Percentiles rank a stretch among this genome's conserved stretches.
Conservation (phyloP, 2,329 filamentous ascomycete genomes). For the Lasiodiplodia citricola region DNA sequence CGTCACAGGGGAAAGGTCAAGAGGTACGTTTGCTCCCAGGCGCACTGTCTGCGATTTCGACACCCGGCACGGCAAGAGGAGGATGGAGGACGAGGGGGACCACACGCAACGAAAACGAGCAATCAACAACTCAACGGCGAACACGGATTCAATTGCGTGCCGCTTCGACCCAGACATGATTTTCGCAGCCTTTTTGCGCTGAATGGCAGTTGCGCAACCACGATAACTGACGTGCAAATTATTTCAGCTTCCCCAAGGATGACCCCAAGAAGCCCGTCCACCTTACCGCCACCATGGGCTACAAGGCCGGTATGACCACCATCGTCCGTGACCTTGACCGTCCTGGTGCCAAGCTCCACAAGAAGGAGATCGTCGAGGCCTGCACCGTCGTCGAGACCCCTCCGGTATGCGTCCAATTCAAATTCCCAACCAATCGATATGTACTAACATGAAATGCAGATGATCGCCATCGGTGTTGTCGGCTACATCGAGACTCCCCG, state of each 20-base stretch:
- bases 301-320: constrained; percentile 99
- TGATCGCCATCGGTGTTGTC: constrained; percentile 99
- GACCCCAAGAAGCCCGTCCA: constrained; percentile 99
- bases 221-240: constrained; percentile 11
- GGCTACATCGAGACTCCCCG: constrained; percentile 99
- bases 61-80: constrained; percentile 8
- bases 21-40: constrained; percentile 71
- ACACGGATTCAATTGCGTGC: neutral
- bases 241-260: constrained; percentile 95
- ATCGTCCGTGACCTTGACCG: constrained; percentile 99
- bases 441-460: constrained; percentile 63
- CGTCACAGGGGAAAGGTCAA: constrained; percentile 97
- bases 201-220: neutral
- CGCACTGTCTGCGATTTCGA: constrained; percentile 22
- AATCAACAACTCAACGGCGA: neutral
- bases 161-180: neutral
- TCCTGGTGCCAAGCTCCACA: constrained; percentile 99
- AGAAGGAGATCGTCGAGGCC: constrained; percentile 62
- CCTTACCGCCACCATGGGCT: constrained; percentile 96
- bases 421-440: constrained; percentile 51
- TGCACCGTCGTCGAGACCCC: constrained; percentile 50
- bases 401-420: constrained; percentile 71
- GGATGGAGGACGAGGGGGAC: neutral
- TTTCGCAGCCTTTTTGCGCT: constrained; percentile 8
- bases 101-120: neutral